Evolutionary conservation across 306 rosid species (phyloP).

Genomic region (Aeschynomene evenia): DNA sequence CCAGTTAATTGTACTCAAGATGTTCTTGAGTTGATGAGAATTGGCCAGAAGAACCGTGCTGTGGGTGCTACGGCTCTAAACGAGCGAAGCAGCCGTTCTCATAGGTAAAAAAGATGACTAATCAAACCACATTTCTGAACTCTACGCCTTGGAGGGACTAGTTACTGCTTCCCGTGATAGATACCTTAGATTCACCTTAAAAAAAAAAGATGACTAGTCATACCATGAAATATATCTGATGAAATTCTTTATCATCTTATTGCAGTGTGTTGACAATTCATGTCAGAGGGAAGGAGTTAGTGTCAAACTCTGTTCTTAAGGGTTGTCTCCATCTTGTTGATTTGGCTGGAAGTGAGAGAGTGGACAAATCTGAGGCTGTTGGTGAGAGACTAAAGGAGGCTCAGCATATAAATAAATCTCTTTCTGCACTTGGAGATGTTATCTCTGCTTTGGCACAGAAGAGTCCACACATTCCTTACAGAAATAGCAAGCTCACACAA

Average conservation of each 20-base stretch:
- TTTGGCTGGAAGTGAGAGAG: slow-evolving; percentile 98
- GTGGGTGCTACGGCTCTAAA: slow-evolving; percentile 96
- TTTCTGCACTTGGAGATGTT: slow-evolving; percentile 98
- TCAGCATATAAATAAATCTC: slow-evolving; percentile 89
- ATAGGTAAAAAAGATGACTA: slow-evolving; percentile 53
- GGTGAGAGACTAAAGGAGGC: slow-evolving; percentile 98
- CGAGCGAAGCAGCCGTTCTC: slow-evolving; percentile 96
- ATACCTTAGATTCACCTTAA: no score
- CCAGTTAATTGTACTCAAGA: slow-evolving; percentile 84
- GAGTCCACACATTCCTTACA: slow-evolving; percentile 84
- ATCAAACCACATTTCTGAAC: no score
- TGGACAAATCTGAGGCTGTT: slow-evolving; percentile 92
- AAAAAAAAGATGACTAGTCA: background rate
- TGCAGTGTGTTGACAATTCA: slow-evolving; percentile 91
- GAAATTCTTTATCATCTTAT: slow-evolving; percentile 22
- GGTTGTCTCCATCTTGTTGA: slow-evolving; percentile 98
- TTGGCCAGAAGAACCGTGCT: slow-evolving; percentile 89
- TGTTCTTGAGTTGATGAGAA: slow-evolving; percentile 84
- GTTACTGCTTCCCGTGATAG: no score
- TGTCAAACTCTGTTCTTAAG: slow-evolving; percentile 64
- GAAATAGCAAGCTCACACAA: slow-evolving; percentile 98
- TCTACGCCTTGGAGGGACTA: no score
- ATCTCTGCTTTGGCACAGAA: slow-evolving; percentile 95
- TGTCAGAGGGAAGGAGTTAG: slow-evolving; percentile 76
- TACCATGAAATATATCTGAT: background rate